Conservation (phyloP, 371 early-diverging fungal genomes). For the Capillidium rhysosporum region DNA sequence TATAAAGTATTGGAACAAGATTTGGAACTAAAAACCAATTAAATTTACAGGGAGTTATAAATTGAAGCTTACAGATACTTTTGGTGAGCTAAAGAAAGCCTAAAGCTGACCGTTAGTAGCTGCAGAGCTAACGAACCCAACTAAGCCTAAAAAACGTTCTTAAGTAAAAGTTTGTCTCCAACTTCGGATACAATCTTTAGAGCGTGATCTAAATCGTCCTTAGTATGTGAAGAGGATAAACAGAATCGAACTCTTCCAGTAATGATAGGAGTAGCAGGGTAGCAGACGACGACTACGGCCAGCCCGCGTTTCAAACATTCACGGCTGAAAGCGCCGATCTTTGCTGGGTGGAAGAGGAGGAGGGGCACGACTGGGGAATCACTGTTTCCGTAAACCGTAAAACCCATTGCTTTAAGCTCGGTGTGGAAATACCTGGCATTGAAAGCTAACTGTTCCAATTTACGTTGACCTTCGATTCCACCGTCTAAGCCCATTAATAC, state of each 20-base stretch:
- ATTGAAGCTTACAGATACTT: too few relatives aligned
- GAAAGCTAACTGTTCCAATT: slow-evolving; percentile 63
- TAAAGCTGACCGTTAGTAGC: too few relatives aligned
- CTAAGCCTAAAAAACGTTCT: slow-evolving; percentile 8
- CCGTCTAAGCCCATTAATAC: slow-evolving; percentile 84
- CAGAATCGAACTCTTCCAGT: slow-evolving; percentile 95
- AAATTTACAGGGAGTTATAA: too few relatives aligned
- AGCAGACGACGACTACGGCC: slow-evolving; percentile 97
- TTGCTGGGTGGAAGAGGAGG: slow-evolving; percentile 92
- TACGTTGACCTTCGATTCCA: slow-evolving; percentile 55
- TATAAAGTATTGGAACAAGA: too few relatives aligned
- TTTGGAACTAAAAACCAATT: too few relatives aligned
- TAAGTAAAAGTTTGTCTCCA: slow-evolving; percentile 17
- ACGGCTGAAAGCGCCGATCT: slow-evolving; percentile 30
- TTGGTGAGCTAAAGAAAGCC: too few relatives aligned
- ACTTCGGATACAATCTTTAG: slow-evolving; percentile 22
- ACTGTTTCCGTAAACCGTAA: slow-evolving; percentile 84
- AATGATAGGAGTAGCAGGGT: slow-evolving; percentile 97
- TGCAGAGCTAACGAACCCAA: too few relatives aligned
- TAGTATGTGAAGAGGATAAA: slow-evolving; percentile 85
- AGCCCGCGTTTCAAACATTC: slow-evolving; percentile 63
- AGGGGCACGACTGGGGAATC: slow-evolving; percentile 97
- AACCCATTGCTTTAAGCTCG: slow-evolving; percentile 72
- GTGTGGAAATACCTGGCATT: slow-evolving; percentile 78
- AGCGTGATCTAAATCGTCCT: slow-evolving; percentile 78